These are phyloP conservation scores for Debaryomyces hansenii DNA, from an alignment of 805 yeast genomes.

Conservation along the genomic window DNA sequence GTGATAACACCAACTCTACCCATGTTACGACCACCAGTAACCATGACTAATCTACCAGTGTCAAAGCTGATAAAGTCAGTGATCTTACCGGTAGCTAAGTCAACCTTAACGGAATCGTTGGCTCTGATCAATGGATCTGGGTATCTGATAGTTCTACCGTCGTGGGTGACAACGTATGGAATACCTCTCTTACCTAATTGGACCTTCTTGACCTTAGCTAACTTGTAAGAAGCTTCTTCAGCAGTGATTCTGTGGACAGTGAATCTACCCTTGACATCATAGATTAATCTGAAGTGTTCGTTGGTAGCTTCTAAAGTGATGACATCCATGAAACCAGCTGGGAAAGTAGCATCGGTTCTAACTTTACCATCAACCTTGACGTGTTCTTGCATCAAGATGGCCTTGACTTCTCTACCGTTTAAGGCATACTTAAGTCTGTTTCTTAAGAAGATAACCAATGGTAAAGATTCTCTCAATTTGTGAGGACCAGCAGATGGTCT, in stretches of 20 bases:
- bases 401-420: conserved; percentile 98
- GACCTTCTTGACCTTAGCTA: conserved; percentile 97
- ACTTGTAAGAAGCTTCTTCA: conserved; percentile 98
- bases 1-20: conserved; percentile 44
- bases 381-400: conserved; percentile 96
- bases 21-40: conserved; percentile 45
- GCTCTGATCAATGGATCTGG: conserved; percentile 97
- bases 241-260: conserved; percentile 99
- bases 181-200: conserved; percentile 98
- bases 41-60: conserved; percentile 43
- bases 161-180: conserved; percentile 99
- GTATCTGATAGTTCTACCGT: conserved; percentile 99
- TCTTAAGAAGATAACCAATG: conserved; percentile 94
- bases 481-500: conserved; percentile 99
- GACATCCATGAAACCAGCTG: conserved; percentile 99
- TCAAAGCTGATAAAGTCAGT: conserved; percentile 45
- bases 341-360: conserved; percentile 98
- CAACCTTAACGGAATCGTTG: conserved; percentile 97
- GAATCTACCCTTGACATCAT: conserved; percentile 98
- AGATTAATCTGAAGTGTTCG: conserved; percentile 98
- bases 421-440: conserved; percentile 98
- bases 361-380: conserved; percentile 99
- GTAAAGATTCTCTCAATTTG: conserved; percentile 97
- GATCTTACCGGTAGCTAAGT: conserved; percentile 94
- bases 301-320: conserved; percentile 96